These are phyloP conservation scores for Oxytropis ochrocephala DNA, from an alignment of 306 rosid genomes.

Conservation along the genomic window DNA sequence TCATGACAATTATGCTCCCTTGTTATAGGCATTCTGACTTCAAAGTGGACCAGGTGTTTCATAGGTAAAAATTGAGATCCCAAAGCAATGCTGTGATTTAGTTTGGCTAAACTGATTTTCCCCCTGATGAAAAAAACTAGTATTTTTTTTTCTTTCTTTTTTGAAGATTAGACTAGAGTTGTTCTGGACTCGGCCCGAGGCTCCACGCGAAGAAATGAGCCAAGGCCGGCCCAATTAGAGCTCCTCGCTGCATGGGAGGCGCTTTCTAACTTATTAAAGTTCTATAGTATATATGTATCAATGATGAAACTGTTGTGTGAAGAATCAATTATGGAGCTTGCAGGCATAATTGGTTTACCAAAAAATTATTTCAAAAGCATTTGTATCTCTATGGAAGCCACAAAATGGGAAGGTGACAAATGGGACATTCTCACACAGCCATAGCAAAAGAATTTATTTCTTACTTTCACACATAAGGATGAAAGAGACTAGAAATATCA, in stretches of 20 bases:
- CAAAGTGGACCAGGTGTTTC: constrained; percentile 25
- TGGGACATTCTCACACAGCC: constrained; percentile 16
- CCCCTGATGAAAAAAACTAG: too few relatives aligned
- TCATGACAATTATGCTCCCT: constrained; percentile 14
- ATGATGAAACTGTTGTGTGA: constrained; percentile 29
- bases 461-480: constrained; percentile 2
- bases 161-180: too few relatives aligned
- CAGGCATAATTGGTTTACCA: neutral
- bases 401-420: constrained; percentile 21
- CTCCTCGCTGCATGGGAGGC: too few relatives aligned
- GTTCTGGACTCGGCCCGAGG: too few relatives aligned
- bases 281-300: constrained; percentile 10
- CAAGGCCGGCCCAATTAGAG: too few relatives aligned
- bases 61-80: constrained; percentile 17
- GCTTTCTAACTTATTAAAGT: too few relatives aligned
- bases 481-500: constrained; percentile 30
- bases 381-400: neutral
- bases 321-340: constrained; percentile 27
- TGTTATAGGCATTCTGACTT: constrained; percentile 12
- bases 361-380: constrained; percentile 9
- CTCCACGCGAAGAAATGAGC: too few relatives aligned
- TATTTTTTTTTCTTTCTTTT: too few relatives aligned
- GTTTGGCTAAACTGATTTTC: too few relatives aligned
- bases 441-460: constrained; percentile 18
- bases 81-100: constrained; percentile 16